Evolutionary conservation across 805 yeast genomes (phyloP), one percentile per base, ranked within the genome.

Genomic region (Brettanomyces naardenensis): DNA sequence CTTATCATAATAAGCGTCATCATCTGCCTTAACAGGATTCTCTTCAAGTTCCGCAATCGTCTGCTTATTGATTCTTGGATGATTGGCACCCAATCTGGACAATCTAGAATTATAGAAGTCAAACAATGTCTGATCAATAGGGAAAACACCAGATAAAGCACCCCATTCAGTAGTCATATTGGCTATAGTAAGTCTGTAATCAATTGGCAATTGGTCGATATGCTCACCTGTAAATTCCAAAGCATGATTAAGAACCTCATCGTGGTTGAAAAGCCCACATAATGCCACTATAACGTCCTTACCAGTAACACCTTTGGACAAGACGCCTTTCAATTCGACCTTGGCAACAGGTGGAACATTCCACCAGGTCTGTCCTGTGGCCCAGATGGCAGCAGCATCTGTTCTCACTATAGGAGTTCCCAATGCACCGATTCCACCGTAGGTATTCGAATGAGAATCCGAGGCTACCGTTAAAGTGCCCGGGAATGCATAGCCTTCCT

Each of bases 281-380:
- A 92, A 70, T 0, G 97, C 92, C 18, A 94, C 95, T 58, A 92
- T 92, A 36, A 92, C 92, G 64, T 92, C 99, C 61, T 92, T 92
- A 44, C 99, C 99, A 3, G 95, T 78, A 14, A 86, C 88, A 14
- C 96, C 96, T 36, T 71, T 63, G 10, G 94, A 95, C 41, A 92
- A 71, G 48, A 73, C 61, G 31, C 96, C 96, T 46, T 72, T 68
- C 39, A 92, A 71, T 59, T 86, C 94, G 7, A 92, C 97, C 52
- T 79, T 77, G 26, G 97, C 98, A 19, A 92, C 97, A 1, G 98
- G 97, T 3, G 99, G 99, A 39, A 92, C 86, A 73, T 94, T 98
- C 98, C 98, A 92, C 99, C 99, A 92, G 3, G 98, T 92, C 65
- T 88, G 95, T 29, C 97, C 97, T 0, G 99, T 92, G 10, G 99